phyloP scores from a whole-genome alignment of 2,329 filamentous ascomycete species.

The Lecanosticta acicola region DNA sequence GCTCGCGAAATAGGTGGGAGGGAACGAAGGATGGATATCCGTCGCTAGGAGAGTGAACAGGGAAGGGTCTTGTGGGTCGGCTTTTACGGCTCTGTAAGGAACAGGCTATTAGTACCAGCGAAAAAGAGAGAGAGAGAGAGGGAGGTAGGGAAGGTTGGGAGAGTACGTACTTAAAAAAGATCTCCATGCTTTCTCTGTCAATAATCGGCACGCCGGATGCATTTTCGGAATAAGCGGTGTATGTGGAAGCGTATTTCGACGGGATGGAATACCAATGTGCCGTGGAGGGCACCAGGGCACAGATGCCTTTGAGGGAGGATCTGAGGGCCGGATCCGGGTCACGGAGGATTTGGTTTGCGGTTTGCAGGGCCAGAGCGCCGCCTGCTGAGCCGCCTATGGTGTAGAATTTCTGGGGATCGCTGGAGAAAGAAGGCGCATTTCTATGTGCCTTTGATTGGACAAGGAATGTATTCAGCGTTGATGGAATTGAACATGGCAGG shows the following conservation, averaged over 20 bases:
- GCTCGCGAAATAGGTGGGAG: slow-evolving; percentile 46
- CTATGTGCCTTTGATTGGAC: too few relatives aligned
- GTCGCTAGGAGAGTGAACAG: slow-evolving; percentile 19
- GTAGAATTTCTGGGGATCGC: slow-evolving; percentile 19
- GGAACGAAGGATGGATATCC: slow-evolving; percentile 31
- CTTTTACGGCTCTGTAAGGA: slow-evolving; percentile 10
- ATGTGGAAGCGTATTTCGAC: slow-evolving; percentile 22
- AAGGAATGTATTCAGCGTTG: too few relatives aligned
- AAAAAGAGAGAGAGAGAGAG: too few relatives aligned
- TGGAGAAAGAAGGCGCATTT: slow-evolving; percentile 21
- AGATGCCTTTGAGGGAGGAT: slow-evolving; percentile 29
- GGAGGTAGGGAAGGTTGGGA: too few relatives aligned
- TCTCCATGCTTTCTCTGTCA: slow-evolving; percentile 22
- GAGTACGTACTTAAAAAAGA: slow-evolving; percentile 15
- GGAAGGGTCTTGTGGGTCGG: slow-evolving; percentile 19
- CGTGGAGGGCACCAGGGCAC: slow-evolving; percentile 35
- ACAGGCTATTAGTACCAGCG: background rate
- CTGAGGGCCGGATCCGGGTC: slow-evolving; percentile 37
- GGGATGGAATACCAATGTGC: slow-evolving; percentile 27
- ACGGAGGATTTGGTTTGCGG: slow-evolving; percentile 19
- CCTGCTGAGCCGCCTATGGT: slow-evolving; percentile 28
- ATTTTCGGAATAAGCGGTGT: slow-evolving; percentile 21
- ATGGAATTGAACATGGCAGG: too few relatives aligned
- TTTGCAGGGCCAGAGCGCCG: slow-evolving; percentile 19
- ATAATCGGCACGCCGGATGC: slow-evolving; percentile 19